phyloP scores from a whole-genome alignment of 2,329 filamentous ascomycete genomes.

The Samsoniella hepiali region DNA sequence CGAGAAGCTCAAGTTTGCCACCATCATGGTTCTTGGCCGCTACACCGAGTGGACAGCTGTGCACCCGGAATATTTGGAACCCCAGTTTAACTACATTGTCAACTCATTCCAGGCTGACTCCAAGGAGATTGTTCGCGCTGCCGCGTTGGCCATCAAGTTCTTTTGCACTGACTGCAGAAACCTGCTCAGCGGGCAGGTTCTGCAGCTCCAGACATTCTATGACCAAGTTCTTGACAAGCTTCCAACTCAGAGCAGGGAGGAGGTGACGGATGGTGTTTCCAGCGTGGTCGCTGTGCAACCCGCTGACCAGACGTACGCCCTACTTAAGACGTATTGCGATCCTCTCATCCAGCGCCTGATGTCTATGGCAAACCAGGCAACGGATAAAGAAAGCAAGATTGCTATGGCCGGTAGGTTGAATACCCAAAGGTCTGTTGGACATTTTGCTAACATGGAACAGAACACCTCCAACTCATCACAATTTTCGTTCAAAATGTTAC shows the following conservation, averaged over 20 bases:
- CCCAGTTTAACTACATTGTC: constrained; percentile 94
- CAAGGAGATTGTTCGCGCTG: constrained; percentile 85
- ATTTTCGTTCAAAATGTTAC: constrained; percentile 78
- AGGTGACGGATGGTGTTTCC: constrained; percentile 93
- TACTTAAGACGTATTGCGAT: constrained; percentile 89
- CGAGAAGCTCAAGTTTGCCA: constrained; percentile 96
- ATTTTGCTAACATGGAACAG: constrained; percentile 37
- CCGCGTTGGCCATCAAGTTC: constrained; percentile 92
- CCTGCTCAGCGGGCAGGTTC: constrained; percentile 76
- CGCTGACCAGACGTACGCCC: constrained; percentile 71
- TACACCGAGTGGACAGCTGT: constrained; percentile 98
- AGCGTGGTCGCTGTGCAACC: constrained; percentile 87
- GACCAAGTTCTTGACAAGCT: constrained; percentile 83
- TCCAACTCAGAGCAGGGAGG: constrained; percentile 83
- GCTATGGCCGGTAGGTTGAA: constrained; percentile 69
- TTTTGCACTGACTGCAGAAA: constrained; percentile 94
- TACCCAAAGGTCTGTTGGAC: no score
- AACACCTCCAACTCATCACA: constrained; percentile 88
- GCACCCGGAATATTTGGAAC: constrained; percentile 86
- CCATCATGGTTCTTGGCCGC: constrained; percentile 93
- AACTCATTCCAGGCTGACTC: constrained; percentile 86
- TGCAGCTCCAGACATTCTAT: constrained; percentile 89
- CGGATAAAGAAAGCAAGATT: constrained; percentile 77
- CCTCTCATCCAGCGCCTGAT: constrained; percentile 84
- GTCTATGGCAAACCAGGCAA: constrained; percentile 79